Percentiles rank a stretch among this genome's conserved stretches.
Conservation (phyloP, 2,329 filamentous ascomycete genomes). For the Lithohypha guttulata region DNA sequence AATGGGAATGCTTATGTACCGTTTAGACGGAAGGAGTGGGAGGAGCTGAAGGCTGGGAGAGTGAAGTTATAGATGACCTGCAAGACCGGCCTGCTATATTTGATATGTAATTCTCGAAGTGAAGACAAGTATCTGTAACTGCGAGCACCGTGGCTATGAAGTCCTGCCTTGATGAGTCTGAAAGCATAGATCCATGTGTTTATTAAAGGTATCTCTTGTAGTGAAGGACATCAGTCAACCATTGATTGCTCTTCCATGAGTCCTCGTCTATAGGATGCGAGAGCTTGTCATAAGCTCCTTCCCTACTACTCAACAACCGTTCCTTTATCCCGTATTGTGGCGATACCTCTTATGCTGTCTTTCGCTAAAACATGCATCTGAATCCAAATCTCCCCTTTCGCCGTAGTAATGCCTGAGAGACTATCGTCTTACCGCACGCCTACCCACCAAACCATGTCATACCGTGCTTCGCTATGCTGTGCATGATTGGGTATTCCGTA, state of each 20-base stretch:
- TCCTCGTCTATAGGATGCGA: too few relatives aligned
- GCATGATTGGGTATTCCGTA: slow-evolving; percentile 1
- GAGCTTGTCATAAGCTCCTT: too few relatives aligned
- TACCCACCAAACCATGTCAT: background rate
- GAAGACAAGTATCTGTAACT: background rate
- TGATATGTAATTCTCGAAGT: background rate
- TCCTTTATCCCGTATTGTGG: too few relatives aligned
- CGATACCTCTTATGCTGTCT: too few relatives aligned
- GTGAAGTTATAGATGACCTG: slow-evolving; percentile 15
- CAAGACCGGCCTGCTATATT: background rate
- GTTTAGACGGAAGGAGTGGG: slow-evolving; percentile 18
- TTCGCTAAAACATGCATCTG: too few relatives aligned
- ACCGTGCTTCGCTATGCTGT: slow-evolving; percentile 7
- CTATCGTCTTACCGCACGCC: background rate
- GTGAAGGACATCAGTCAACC: too few relatives aligned
- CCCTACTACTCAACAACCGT: too few relatives aligned
- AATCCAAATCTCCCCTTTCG: slow-evolving; percentile 1
- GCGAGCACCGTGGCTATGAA: too few relatives aligned
- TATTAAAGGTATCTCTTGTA: too few relatives aligned
- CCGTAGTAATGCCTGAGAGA: background rate
- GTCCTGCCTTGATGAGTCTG: too few relatives aligned
- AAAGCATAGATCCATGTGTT: too few relatives aligned
- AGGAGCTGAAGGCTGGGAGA: slow-evolving; percentile 19
- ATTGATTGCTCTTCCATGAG: too few relatives aligned
- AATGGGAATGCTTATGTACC: slow-evolving; percentile 14